Evolutionary conservation across 2,329 filamentous ascomycete species (phyloP).

Genomic region (Cyphellophora europaea): DNA sequence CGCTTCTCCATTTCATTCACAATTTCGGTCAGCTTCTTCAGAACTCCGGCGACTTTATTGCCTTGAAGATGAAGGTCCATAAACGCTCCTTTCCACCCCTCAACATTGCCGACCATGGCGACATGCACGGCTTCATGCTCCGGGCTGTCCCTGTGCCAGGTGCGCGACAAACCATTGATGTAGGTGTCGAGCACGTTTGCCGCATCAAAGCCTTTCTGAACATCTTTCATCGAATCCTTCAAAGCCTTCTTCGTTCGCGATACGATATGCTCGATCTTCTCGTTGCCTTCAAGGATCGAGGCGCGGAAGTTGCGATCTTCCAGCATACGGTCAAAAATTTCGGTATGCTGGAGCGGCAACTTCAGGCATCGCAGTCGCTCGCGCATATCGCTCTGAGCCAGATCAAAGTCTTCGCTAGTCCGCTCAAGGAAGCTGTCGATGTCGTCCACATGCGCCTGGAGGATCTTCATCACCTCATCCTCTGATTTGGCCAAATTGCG

Average conservation of each 20-base stretch:
- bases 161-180: conserved; percentile 55
- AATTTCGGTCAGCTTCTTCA: conserved; percentile 65
- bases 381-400: conserved; percentile 68
- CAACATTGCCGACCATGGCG: conserved; percentile 86
- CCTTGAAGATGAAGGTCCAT: conserved; percentile 65
- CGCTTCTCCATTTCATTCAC: conserved; percentile 79
- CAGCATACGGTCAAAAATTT: conserved; percentile 78
- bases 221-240: conserved; percentile 68
- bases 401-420: conserved; percentile 72
- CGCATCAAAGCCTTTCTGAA: conserved; percentile 66
- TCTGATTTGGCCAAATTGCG: conserved; percentile 83
- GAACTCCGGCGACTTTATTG: conserved; percentile 57
- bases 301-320: conserved; percentile 73
- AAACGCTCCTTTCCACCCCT: conserved; percentile 80
- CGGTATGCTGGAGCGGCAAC: conserved; percentile 72
- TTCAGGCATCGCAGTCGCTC: conserved; percentile 72
- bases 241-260: conserved; percentile 67
- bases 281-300: conserved; percentile 77
- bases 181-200: conserved; percentile 71
- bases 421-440: conserved; percentile 84
- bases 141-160: conserved; percentile 46
- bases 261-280: conserved; percentile 83
- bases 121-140: conserved; percentile 66
- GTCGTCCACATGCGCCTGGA: conserved; percentile 88
- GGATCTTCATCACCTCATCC: conserved; percentile 74